Base-by-base conservation (phyloP, 805 yeast species). In the Grigorovia transvaalensis region DNA sequence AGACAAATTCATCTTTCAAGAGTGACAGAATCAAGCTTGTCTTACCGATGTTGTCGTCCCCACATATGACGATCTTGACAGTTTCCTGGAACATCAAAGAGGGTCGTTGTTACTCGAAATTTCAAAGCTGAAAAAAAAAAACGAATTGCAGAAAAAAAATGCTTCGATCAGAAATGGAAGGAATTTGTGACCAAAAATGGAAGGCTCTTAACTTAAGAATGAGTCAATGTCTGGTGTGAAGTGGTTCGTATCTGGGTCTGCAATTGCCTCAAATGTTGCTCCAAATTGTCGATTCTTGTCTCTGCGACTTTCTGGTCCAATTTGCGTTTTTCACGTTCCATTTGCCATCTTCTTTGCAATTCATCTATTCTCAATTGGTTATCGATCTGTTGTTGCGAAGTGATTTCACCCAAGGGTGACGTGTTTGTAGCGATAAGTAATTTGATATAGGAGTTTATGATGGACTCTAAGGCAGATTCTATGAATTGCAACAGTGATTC, bases 11-110 rank as follows among this genome's bases (percentile, higher is more conserved):
- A 59, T 87, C 96, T 65, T 89, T 91, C 35, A 88, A 83, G 23
- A 93, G 73, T 0, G 95, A 75, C 0, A 93, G 82, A 20, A 91
- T 80, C 48, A 93, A 71, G 30, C 88, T 80, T 4, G 90, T 82
- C 62, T 88, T 88, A 1, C 95, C 96, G 3, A 88, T 95, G 23
- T 88, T 85, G 54, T 87, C 95, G 69, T 93, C 99, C 11, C 99
- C 99, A 67, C 97, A 89, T 0, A 93, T 83, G 0, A 88, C 96
- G 0, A 93, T 84, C 52, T 96, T 71, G 33, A 91, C 80, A 1
- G 79, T 75, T 50, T 79, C 82, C 65, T 67, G 66, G 9, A 71
- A 57, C 74, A 71, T 71, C 9, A 33, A 23, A 23, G 27, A 23
- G n/a, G n/a, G 27, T 23, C 27, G 27, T 23, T 23, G 27, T 23